Evolutionary conservation across 129 eudicot genomes (phyloP).

Genomic region (Chrysanthemum seticuspe): DNA sequence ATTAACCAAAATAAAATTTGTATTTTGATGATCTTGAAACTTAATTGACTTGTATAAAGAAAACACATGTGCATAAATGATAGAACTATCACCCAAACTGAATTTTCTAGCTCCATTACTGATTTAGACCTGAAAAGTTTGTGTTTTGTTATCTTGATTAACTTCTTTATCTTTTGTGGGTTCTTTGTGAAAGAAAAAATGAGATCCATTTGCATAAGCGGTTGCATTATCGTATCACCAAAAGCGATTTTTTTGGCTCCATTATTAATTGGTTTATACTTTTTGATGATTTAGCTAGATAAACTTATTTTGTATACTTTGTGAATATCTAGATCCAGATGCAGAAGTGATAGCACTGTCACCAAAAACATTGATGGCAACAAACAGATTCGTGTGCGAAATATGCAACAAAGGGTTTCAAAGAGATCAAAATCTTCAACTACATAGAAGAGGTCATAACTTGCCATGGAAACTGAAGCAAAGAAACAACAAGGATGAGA

Average conservation of each 20-base stretch:
- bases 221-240: too few species aligned
- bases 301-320: background rate
- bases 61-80: background rate
- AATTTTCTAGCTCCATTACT: too few species aligned
- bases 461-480: slow-evolving; percentile 93
- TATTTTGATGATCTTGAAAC: background rate
- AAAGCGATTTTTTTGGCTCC: too few species aligned
- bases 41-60: too few species aligned
- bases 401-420: slow-evolving; percentile 97
- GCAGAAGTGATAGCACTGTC: slow-evolving; percentile 91
- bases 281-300: too few species aligned
- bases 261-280: too few species aligned
- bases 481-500: slow-evolving; percentile 52
- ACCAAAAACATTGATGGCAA: slow-evolving; percentile 74
- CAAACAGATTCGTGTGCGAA: slow-evolving; percentile 91
- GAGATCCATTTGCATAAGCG: too few species aligned
- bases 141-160: background rate
- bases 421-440: slow-evolving; percentile 86
- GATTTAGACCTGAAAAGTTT: background rate
- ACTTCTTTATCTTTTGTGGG: background rate
- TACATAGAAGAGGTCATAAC: slow-evolving; percentile 91
- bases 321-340: slow-evolving; percentile 61
- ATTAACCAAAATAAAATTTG: background rate
- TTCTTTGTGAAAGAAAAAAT: too few species aligned
- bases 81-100: background rate